Evolutionary conservation across 169 alveolate species (phyloP).

Genomic region (Cryptosporidium sp.): DNA sequence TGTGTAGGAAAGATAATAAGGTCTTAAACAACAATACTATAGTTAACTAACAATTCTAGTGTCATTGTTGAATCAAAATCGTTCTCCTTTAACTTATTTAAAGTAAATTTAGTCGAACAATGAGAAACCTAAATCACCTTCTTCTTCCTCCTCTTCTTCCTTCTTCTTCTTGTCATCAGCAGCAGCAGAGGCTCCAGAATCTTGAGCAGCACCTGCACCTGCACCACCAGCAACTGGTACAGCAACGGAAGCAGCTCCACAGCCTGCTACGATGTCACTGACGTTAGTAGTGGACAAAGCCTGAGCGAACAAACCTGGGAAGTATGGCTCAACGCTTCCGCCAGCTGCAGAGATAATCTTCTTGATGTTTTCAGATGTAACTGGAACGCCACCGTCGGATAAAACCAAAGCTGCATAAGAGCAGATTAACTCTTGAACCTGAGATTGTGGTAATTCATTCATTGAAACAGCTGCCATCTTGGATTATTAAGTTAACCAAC

Average conservation of each 20-base stretch:
- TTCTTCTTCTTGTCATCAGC: constrained; percentile 35
- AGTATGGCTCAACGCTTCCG: constrained; percentile 64
- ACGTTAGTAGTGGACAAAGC: constrained; percentile 55
- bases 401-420: constrained; percentile 71
- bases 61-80: constrained; percentile 8
- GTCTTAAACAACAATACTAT: constrained; percentile 69
- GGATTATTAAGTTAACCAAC: constrained; percentile 74
- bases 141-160: constrained; percentile 70
- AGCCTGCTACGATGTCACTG: constrained; percentile 47
- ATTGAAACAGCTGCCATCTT: constrained; percentile 77
- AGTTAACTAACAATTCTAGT: constrained; percentile 41
- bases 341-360: constrained; percentile 71
- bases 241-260: constrained; percentile 70
- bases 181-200: constrained; percentile 31
- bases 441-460: constrained; percentile 38
- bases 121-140: constrained; percentile 76
- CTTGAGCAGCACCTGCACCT: constrained; percentile 27
- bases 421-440: constrained; percentile 68
- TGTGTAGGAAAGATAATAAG: constrained; percentile 16
- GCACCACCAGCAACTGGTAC: constrained; percentile 57
- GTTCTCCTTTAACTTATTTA: not conserved
- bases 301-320: constrained; percentile 74
- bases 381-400: constrained; percentile 64
- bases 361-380: constrained; percentile 68
- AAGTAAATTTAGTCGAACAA: constrained; percentile 54